Percentiles rank a stretch among this genome's conserved stretches.
Evolutionary conservation across 371 early-diverging fungal species (phyloP).

Genomic region (Mortierella sp.): DNA sequence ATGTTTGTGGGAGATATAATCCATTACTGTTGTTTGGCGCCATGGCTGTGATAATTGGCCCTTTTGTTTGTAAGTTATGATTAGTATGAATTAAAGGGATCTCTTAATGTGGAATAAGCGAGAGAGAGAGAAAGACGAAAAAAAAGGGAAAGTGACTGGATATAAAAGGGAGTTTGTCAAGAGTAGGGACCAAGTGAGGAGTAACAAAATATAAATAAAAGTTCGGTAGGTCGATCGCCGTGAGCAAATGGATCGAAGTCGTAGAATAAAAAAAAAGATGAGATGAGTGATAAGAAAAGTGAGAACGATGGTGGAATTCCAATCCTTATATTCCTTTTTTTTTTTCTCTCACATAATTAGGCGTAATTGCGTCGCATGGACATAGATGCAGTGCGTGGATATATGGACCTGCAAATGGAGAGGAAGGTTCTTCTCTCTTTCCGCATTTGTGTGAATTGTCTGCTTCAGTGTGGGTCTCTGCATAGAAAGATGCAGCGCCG

Average conservation of each 20-base stretch:
- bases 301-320: slow-evolving; percentile 33
- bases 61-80: slow-evolving; percentile 11
- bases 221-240: slow-evolving; percentile 1
- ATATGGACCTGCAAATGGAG: slow-evolving; percentile 1
- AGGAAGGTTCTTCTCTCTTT: slow-evolving; percentile 28
- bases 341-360: neutral
- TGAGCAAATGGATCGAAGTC: slow-evolving; percentile 11
- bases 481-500: slow-evolving; percentile 32
- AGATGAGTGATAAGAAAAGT: slow-evolving; percentile 2
- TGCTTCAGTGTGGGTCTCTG: slow-evolving; percentile 5
- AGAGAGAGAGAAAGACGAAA: neutral
- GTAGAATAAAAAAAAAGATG: neutral
- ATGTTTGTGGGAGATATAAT: slow-evolving; percentile 43
- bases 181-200: slow-evolving; percentile 4
- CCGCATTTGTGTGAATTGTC: slow-evolving; percentile 28
- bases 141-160: neutral
- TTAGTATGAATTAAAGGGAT: slow-evolving; percentile 17
- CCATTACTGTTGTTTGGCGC: slow-evolving; percentile 32
- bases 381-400: slow-evolving; percentile 8
- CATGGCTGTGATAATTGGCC: slow-evolving; percentile 11
- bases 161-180: slow-evolving; percentile 8
- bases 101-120: neutral
- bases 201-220: no score
- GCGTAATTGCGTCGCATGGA: neutral
- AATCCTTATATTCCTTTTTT: slow-evolving; percentile 39